Conservation (phyloP, 1,284 basidiomycete genomes). For the Abortiporus biennis region DNA sequence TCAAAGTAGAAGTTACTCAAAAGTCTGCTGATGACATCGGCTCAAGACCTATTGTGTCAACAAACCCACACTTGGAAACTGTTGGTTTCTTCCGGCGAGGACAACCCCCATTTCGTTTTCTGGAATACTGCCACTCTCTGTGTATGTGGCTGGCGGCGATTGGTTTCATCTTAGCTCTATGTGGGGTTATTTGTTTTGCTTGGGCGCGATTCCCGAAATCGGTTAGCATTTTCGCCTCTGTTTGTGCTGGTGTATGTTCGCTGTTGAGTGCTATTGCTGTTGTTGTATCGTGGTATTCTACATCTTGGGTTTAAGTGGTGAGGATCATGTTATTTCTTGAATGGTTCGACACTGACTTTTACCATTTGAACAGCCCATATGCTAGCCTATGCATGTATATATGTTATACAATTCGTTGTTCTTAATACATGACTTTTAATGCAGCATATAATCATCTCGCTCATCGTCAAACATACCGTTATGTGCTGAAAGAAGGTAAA, state of each 20-base stretch:
- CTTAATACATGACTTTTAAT: too few relatives aligned
- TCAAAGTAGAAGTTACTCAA: slow-evolving; percentile 13
- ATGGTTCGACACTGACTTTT: too few relatives aligned
- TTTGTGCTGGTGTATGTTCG: slow-evolving; percentile 23
- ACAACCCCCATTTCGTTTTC: slow-evolving; percentile 23
- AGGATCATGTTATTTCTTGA: too few relatives aligned
- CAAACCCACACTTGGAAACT: slow-evolving; percentile 12
- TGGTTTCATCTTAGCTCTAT: slow-evolving; percentile 28
- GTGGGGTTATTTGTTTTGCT: slow-evolving; percentile 28
- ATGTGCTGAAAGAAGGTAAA: too few relatives aligned
- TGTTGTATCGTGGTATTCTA: background rate
- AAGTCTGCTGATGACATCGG: background rate
- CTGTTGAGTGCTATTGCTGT: slow-evolving; percentile 17
- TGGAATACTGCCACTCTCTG: slow-evolving; percentile 26
- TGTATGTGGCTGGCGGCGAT: slow-evolving; percentile 23
- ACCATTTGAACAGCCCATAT: too few relatives aligned
- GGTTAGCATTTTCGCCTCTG: slow-evolving; percentile 27
- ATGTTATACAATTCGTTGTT: too few relatives aligned
- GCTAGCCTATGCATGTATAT: too few relatives aligned
- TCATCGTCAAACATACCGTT: too few relatives aligned
- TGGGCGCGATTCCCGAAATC: slow-evolving; percentile 26
- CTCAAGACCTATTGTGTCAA: slow-evolving; percentile 5
- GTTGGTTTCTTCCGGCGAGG: slow-evolving; percentile 12
- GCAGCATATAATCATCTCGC: too few relatives aligned
- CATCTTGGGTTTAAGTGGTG: too few relatives aligned